Evolutionary conservation across 2,329 filamentous ascomycete species (phyloP), one percentile per base, ranked within the genome.

Genomic region (Cladorrhinum sp.): DNA sequence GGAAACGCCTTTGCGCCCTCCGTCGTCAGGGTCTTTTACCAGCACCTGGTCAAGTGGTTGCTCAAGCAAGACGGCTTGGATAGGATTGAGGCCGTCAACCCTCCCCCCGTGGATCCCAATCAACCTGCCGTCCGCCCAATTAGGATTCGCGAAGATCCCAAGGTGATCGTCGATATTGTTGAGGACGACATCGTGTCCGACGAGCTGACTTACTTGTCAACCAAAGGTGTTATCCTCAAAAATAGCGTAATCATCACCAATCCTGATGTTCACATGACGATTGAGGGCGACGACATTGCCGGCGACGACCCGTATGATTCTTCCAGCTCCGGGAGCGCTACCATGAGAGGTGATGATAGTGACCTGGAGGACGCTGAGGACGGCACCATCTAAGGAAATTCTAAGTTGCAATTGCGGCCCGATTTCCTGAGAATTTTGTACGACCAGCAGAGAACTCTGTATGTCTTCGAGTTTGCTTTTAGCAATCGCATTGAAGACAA

Each of bases 1-100:
- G 91, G 91, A 0, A 93, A 95, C 68, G 91, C 90, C 0, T 91
- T 93, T 16, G 89, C 91, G 0, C 85, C 90, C 0, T 75, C 75
- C 25, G 80, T 82, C 0, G 84, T 84, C 2, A 73, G 74, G 24
- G 72, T 79, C 0, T 67, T 85, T 0, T 84, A 81, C 62, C 68
- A 70, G n/a, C 79, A 83, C 53, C 66, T 85, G 8, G 71, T 77
- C 18, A 63, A 70, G 7, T 82, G 77, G 74, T 68, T 85, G 1
- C 69, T 82, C 13, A 63, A 70, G 1, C 68, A 76, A 20, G 82
- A 85, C 57, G 70, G 73, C 0, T 68, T 79, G 1, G 52, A 50
- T 13, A 45, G 8, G 3, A n/a, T n/a, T n/a, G 41, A 22, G n/a
- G 41, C 41, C n/a, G 16, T 4, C 16, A n/a, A 18, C 8, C n/a